Percentiles rank a stretch among this genome's conserved stretches.
Conservation (phyloP, 2,329 filamentous ascomycete species). For the Tothia fuscella region DNA sequence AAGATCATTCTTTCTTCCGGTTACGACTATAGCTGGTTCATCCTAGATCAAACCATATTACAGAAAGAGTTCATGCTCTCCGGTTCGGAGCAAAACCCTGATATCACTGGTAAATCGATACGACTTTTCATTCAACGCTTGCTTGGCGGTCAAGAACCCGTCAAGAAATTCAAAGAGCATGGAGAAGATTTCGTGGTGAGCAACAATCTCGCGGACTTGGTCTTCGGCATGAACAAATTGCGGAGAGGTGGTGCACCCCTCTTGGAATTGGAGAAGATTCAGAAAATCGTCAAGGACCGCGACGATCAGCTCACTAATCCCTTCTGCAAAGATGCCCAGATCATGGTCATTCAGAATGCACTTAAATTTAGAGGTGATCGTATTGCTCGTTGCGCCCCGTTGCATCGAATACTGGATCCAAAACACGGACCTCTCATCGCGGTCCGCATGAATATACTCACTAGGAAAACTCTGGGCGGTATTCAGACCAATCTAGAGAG, state of each 20-base stretch:
- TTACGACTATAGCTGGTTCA: constrained; percentile 53
- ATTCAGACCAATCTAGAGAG: constrained; percentile 48
- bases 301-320: constrained; percentile 45
- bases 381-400: constrained; percentile 37
- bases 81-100: constrained; percentile 52
- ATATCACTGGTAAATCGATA: constrained; percentile 46
- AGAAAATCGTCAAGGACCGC: constrained; percentile 38
- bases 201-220: constrained; percentile 43
- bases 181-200: constrained; percentile 48
- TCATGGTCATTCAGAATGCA: constrained; percentile 49
- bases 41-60: constrained; percentile 46
- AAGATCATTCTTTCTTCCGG: constrained; percentile 49
- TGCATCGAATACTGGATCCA: constrained; percentile 42
- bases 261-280: constrained; percentile 35
- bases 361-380: constrained; percentile 45
- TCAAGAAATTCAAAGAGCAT: constrained; percentile 47
- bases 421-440: constrained; percentile 48
- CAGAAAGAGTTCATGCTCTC: constrained; percentile 51
- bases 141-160: constrained; percentile 41
- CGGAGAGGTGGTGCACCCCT: constrained; percentile 15
- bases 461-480: constrained; percentile 48
- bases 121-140: constrained; percentile 41
- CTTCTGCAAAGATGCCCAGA: constrained; percentile 49
- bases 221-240: constrained; percentile 47
- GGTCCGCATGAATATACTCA: constrained; percentile 48